A percentile compares a stretch with the other conserved stretches of the same genome.
These are phyloP conservation scores for Claviceps maximensis DNA, from an alignment of 2,329 filamentous ascomycete genomes.

Conservation along the genomic window DNA sequence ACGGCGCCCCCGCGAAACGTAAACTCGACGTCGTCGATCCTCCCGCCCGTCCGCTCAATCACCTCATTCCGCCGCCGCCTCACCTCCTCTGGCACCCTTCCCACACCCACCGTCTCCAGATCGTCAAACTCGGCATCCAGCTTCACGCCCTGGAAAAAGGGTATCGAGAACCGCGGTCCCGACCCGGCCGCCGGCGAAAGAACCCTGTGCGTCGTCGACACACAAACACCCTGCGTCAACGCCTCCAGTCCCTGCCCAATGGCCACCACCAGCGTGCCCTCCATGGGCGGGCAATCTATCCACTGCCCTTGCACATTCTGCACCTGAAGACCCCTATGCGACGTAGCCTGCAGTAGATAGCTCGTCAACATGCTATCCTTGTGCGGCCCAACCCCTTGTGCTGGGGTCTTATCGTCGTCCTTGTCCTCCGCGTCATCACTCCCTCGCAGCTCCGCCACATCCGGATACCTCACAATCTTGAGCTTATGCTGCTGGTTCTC, in stretches of 20 bases:
- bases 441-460: conserved; percentile 42
- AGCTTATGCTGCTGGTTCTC: conserved; percentile 67
- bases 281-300: conserved; percentile 69
- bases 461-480: conserved; percentile 81
- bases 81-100: conserved; percentile 46
- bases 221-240: conserved; percentile 69
- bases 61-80: conserved; percentile 47
- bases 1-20: conserved; percentile 61
- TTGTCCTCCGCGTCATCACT: conserved; percentile 12
- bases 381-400: conserved; percentile 61
- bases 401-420: conserved; percentile 16
- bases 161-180: conserved; percentile 65
- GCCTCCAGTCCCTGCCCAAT: conserved; percentile 83
- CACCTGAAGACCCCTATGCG: conserved; percentile 67
- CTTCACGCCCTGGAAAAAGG: conserved; percentile 79
- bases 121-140: conserved; percentile 70
- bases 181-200: conserved; percentile 57
- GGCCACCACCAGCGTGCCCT: conserved; percentile 70
- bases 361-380: conserved; percentile 76
- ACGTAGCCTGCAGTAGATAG: conserved; percentile 67
- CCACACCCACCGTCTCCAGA: conserved; percentile 49
- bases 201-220: conserved; percentile 71
- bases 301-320: conserved; percentile 67
- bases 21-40: conserved; percentile 70
- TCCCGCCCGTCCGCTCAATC: conserved; percentile 40